These are phyloP conservation scores for Talaromyces rugulosus DNA, from an alignment of 2,329 filamentous ascomycete species.

Conservation along the genomic window DNA sequence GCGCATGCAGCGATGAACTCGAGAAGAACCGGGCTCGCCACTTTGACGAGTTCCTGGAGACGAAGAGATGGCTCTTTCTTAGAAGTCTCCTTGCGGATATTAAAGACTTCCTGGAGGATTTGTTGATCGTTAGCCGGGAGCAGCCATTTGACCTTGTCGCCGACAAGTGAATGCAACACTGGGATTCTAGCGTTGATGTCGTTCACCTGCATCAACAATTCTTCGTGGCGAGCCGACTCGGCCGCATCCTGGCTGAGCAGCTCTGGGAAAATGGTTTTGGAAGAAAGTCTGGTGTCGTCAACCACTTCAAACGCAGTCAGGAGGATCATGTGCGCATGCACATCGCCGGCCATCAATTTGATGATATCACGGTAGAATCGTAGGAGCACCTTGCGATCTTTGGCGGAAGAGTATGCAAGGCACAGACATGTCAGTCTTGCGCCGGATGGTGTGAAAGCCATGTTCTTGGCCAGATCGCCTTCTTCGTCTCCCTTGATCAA, in stretches of 20 bases:
- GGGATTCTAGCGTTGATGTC: slow-evolving; percentile 55
- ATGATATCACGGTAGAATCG: slow-evolving; percentile 88
- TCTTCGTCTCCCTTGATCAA: slow-evolving; percentile 87
- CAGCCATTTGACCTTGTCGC: slow-evolving; percentile 57
- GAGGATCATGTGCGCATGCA: slow-evolving; percentile 73
- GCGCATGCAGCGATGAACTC: slow-evolving; percentile 67
- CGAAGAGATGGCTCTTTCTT: slow-evolving; percentile 84
- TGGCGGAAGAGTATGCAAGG: slow-evolving; percentile 79
- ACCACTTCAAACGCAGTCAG: slow-evolving; percentile 85
- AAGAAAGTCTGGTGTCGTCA: slow-evolving; percentile 85
- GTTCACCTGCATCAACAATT: slow-evolving; percentile 39
- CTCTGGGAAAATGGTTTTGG: slow-evolving; percentile 83
- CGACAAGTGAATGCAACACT: slow-evolving; percentile 76
- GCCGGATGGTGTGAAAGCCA: slow-evolving; percentile 91
- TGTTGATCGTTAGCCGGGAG: slow-evolving; percentile 63
- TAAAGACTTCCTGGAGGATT: slow-evolving; percentile 71
- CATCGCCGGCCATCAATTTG: slow-evolving; percentile 77
- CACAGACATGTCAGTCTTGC: slow-evolving; percentile 75
- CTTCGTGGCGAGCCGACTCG: slow-evolving; percentile 37
- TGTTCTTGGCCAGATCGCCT: slow-evolving; percentile 86
- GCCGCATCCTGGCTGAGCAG: slow-evolving; percentile 64
- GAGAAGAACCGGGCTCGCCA: slow-evolving; percentile 71
- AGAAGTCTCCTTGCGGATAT: slow-evolving; percentile 75
- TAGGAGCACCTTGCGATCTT: slow-evolving; percentile 86
- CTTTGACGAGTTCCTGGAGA: slow-evolving; percentile 69